Conservation (phyloP, 345 rosid genomes). For the Viola odorata region DNA sequence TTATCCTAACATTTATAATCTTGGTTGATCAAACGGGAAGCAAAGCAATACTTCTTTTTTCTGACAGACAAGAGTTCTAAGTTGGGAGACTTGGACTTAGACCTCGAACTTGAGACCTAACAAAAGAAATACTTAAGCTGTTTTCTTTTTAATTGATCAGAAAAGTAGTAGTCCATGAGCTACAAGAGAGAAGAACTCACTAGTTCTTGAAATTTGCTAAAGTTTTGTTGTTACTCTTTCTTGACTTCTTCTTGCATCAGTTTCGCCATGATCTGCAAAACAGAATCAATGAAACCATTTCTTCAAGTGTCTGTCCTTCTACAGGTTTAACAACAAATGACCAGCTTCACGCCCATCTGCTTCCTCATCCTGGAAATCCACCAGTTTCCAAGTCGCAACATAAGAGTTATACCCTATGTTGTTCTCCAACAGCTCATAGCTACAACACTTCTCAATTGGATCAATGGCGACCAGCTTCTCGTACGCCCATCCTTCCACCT, state of each 20-base stretch:
- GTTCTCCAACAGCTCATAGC: constrained; percentile 32
- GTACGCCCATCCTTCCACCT: constrained; percentile 28
- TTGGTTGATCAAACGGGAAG: no score
- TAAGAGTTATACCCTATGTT: constrained; percentile 38
- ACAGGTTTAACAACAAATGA: constrained; percentile 41
- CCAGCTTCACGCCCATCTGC: constrained; percentile 36
- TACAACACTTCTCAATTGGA: constrained; percentile 16
- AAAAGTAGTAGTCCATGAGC: neutral
- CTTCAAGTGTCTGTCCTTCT: constrained; percentile 28
- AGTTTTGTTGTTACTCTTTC: neutral
- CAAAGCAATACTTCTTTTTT: no score
- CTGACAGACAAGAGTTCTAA: no score
- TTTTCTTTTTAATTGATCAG: no score
- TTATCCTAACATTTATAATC: no score
- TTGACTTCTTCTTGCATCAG: constrained; percentile 36
- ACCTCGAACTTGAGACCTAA: no score
- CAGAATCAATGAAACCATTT: constrained; percentile 35
- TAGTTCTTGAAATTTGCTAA: no score
- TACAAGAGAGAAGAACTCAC: neutral
- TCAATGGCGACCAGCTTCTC: constrained; percentile 40
- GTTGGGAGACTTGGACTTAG: no score
- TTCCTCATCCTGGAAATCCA: neutral
- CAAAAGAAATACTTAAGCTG: no score
- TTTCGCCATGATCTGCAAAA: constrained; percentile 38
- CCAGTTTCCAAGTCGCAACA: constrained; percentile 27